phyloP scores from a whole-genome alignment of 179 eudicot genomes.

The Beta macrorhiza region DNA sequence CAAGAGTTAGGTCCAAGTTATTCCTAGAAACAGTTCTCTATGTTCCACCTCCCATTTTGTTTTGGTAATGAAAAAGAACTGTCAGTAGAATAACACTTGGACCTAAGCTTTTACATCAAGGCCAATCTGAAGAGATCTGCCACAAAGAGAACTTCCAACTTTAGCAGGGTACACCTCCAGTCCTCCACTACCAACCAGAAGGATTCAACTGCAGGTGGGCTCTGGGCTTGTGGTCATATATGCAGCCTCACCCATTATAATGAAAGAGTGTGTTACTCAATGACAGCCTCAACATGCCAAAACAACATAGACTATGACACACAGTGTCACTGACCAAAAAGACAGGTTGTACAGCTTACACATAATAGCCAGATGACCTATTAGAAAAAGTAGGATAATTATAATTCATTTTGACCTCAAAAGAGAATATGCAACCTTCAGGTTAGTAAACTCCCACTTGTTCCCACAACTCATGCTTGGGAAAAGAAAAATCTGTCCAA shows the following conservation, averaged over 20 bases:
- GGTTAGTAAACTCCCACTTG: slow-evolving; percentile 3
- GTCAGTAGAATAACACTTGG: not conserved
- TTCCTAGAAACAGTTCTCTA: not conserved
- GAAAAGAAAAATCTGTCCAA: not conserved
- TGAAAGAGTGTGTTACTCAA: not conserved
- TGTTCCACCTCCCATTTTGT: not conserved
- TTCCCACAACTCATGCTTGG: not conserved
- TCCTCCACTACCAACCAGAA: not conserved
- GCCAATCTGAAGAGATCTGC: not conserved
- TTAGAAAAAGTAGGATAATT: not conserved
- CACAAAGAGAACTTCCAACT: not conserved
- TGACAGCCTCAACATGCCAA: not conserved
- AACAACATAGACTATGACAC: not conserved
- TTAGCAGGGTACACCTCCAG: not conserved
- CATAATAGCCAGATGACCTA: not conserved
- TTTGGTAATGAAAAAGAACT: not conserved
- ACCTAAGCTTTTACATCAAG: not conserved
- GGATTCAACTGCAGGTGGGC: not conserved
- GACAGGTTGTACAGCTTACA: not conserved
- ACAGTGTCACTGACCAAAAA: not conserved
- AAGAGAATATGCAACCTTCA: not conserved
- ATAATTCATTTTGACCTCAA: not conserved
- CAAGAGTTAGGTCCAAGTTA: not conserved
- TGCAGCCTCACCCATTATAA: not conserved
- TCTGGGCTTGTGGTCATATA: not conserved